Evolutionary conservation across 352 stramenopile species (phyloP).

Genomic region (Aphanomyces euteiches): DNA sequence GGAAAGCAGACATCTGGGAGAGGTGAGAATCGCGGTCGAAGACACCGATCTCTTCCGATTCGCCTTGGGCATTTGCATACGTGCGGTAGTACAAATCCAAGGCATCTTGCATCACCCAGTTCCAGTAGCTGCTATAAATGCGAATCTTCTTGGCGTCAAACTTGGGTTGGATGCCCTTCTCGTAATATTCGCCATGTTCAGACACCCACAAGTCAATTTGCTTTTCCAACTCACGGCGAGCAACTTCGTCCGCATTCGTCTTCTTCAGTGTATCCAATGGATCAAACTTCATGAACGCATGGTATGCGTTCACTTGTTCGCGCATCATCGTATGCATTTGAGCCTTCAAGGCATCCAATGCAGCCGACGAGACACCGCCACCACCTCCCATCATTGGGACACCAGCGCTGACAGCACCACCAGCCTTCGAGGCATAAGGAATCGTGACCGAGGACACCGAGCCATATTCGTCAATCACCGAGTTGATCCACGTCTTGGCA

Average conservation of each 20-base stretch:
- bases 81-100: constrained; percentile 52
- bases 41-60: no score
- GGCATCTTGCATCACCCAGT: constrained; percentile 66
- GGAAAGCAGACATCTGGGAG: no score
- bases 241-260: constrained; percentile 42
- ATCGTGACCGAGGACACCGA: constrained; percentile 51
- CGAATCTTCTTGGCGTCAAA: constrained; percentile 67
- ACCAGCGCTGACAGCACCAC: neutral
- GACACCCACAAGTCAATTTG: constrained; percentile 47
- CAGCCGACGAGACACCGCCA: neutral
- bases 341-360: neutral
- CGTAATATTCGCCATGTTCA: constrained; percentile 58
- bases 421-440: constrained; percentile 36
- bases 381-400: neutral
- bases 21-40: no score
- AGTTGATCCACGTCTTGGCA: constrained; percentile 74
- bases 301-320: neutral
- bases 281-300: neutral
- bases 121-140: constrained; percentile 75
- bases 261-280: constrained; percentile 37
- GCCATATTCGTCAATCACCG: constrained; percentile 69
- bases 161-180: constrained; percentile 44
- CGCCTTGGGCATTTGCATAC: no score
- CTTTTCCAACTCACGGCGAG: constrained; percentile 22
- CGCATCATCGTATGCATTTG: neutral